These are phyloP conservation scores for Sporothrix mexicana DNA, from an alignment of 2,329 filamentous ascomycete genomes.

Conservation along the genomic window DNA sequence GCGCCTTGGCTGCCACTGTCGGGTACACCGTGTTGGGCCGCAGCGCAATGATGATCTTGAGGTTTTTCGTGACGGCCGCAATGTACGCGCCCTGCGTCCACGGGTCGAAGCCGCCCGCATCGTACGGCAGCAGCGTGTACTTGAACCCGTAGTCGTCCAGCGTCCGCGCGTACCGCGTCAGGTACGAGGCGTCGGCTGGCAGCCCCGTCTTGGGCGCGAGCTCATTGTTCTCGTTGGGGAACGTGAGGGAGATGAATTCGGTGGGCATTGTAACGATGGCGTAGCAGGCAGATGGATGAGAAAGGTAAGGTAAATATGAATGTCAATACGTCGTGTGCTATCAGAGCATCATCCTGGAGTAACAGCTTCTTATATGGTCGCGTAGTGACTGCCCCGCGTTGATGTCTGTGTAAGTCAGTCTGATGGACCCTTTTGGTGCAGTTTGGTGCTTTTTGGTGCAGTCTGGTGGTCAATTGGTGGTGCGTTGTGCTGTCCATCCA, in stretches of 20 bases:
- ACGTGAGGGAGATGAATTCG: constrained; percentile 66
- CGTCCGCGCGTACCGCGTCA: constrained; percentile 61
- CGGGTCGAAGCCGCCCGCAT: constrained; percentile 60
- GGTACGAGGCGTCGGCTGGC: constrained; percentile 59
- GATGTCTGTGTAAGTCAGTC: neutral
- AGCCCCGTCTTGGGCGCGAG: constrained; percentile 58
- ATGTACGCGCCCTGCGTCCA: constrained; percentile 66
- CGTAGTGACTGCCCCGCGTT: neutral
- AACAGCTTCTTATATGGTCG: constrained; percentile 9
- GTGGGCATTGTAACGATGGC: constrained; percentile 49
- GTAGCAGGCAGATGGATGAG: neutral
- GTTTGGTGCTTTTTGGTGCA: neutral
- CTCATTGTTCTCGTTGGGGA: constrained; percentile 63
- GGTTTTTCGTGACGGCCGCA: constrained; percentile 60
- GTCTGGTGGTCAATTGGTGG: neutral
- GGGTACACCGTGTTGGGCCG: constrained; percentile 67
- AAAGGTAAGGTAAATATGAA: neutral
- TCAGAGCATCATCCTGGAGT: neutral
- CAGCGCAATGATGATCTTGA: constrained; percentile 66
- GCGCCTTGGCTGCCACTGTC: constrained; percentile 65
- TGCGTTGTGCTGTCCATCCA: neutral
- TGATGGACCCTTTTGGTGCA: neutral
- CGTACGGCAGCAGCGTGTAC: constrained; percentile 66
- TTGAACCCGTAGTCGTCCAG: constrained; percentile 67
- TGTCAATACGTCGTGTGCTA: neutral